Evolutionary conservation across 192 early-diverging fungal species (phyloP).

Genomic region (Phycomyces nitens): DNA sequence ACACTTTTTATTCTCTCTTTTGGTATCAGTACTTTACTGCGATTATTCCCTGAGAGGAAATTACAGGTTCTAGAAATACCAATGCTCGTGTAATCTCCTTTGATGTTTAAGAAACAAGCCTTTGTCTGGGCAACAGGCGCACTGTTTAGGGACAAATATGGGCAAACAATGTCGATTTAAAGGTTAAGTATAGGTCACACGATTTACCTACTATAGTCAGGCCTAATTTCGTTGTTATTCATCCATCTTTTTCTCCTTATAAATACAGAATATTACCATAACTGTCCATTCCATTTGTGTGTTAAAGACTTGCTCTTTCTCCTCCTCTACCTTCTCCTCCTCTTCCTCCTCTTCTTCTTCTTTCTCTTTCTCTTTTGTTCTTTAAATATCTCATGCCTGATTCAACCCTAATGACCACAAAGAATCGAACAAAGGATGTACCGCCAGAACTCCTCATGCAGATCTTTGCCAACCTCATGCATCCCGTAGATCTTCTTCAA

Average conservation of each 20-base stretch:
- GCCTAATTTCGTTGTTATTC: not conserved
- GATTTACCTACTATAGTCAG: not conserved
- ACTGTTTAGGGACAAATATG: too few species aligned
- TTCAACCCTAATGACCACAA: not conserved
- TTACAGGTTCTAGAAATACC: too few species aligned
- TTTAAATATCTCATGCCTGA: not conserved
- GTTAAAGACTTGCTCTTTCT: not conserved
- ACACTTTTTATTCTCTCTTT: too few species aligned
- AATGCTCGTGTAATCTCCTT: too few species aligned
- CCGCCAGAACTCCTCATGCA: slow-evolving; percentile 52
- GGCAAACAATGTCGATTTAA: too few species aligned
- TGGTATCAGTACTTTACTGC: too few species aligned
- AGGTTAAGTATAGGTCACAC: too few species aligned
- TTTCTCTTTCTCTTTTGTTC: not conserved
- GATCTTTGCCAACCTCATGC: slow-evolving; percentile 43
- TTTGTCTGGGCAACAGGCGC: too few species aligned
- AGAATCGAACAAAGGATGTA: slow-evolving; percentile 22
- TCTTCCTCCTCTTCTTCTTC: slow-evolving; percentile 8
- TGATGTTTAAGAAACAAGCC: too few species aligned
- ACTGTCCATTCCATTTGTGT: too few species aligned
- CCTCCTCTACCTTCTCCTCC: slow-evolving; percentile 5
- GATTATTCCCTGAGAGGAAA: too few species aligned
- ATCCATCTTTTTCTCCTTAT: not conserved
- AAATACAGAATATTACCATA: too few species aligned
- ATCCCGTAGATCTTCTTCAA: slow-evolving; percentile 40